These are phyloP conservation scores for Arthrobotrys sinensis DNA, from an alignment of 2,329 filamentous ascomycete genomes.

Conservation along the genomic window DNA sequence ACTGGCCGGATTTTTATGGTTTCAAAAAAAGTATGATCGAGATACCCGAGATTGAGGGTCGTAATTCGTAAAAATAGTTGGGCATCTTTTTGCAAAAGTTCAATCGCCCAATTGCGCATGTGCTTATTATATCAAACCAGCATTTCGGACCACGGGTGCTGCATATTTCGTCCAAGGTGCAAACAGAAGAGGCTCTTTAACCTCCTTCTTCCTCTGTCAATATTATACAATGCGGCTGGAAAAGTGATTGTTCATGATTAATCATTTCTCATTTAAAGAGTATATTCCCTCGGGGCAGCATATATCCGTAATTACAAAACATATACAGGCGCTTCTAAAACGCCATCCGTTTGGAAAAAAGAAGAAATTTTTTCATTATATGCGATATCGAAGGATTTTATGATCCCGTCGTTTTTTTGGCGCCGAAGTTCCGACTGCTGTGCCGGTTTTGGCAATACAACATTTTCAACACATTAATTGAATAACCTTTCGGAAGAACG, in stretches of 20 bases:
- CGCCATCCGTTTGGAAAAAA: constrained; percentile 5
- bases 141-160: not conserved
- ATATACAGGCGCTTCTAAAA: not conserved
- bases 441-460: not conserved
- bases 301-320: constrained; percentile 11
- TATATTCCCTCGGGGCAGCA: not conserved
- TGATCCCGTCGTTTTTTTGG: not conserved
- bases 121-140: not conserved
- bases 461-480: constrained; percentile 16
- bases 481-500: not conserved
- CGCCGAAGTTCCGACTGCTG: constrained; percentile 4
- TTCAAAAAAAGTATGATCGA: not conserved
- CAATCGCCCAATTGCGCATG: constrained; percentile 20
- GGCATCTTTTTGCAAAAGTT: not conserved
- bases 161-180: not conserved
- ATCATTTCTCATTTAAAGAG: not conserved
- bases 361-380: not conserved
- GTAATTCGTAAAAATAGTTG: not conserved
- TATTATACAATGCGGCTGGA: not conserved
- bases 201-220: constrained; percentile 2
- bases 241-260: not conserved
- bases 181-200: constrained; percentile 8
- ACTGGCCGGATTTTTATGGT: not conserved
- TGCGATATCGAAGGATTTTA: constrained; percentile 9
- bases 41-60: not conserved